These are phyloP conservation scores for Pythium myriotylum DNA, from an alignment of 352 stramenopile genomes.

Conservation along the genomic window DNA sequence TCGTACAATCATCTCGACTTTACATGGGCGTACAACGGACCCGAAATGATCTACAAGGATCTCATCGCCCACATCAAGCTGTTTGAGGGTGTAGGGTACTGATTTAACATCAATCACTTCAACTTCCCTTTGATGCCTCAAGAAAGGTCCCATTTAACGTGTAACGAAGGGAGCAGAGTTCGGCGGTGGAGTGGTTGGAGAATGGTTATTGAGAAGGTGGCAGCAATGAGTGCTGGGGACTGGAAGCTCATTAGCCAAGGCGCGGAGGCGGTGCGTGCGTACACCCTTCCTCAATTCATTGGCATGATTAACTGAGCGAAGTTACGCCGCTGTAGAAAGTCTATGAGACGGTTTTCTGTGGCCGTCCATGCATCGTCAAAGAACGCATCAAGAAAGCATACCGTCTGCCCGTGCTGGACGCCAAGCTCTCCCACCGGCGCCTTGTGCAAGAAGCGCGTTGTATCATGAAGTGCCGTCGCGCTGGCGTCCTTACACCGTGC, in stretches of 20 bases:
- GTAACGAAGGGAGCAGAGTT: too few relatives aligned
- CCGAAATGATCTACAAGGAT: slow-evolving; percentile 56
- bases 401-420: slow-evolving; percentile 71
- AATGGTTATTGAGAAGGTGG: too few relatives aligned
- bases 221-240: slow-evolving; percentile 42
- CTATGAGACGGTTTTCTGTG: slow-evolving; percentile 69
- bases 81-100: slow-evolving; percentile 55
- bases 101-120: neutral
- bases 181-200: too few relatives aligned
- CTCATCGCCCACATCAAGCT: slow-evolving; percentile 56
- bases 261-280: slow-evolving; percentile 66
- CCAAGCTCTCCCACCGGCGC: slow-evolving; percentile 79
- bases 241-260: slow-evolving; percentile 80
- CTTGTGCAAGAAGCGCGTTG: slow-evolving; percentile 82
- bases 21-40: slow-evolving; percentile 65
- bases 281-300: neutral
- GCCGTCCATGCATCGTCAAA: slow-evolving; percentile 76
- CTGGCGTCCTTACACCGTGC: slow-evolving; percentile 66
- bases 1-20: slow-evolving; percentile 73
- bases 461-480: slow-evolving; percentile 79
- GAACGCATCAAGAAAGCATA: slow-evolving; percentile 86
- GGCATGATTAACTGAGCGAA: too few relatives aligned
- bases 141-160: too few relatives aligned
- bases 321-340: too few relatives aligned
- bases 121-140: too few relatives aligned